Evolutionary conservation across 805 yeast genomes (phyloP).

Genomic region (Starmerella stigmatis): DNA sequence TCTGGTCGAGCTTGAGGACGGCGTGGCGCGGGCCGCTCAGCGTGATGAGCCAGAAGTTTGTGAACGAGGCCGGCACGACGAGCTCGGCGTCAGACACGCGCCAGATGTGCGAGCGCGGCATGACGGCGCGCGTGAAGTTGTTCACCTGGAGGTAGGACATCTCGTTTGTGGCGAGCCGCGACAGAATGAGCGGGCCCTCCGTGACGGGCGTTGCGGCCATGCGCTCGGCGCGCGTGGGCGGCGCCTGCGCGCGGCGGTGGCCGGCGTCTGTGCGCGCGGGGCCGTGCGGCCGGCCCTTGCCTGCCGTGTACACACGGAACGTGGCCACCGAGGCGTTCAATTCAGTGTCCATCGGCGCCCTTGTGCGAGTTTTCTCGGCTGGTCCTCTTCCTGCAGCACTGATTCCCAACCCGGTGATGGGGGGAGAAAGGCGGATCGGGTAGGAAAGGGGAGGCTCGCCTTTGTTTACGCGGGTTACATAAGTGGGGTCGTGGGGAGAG

Average conservation of each 20-base stretch:
- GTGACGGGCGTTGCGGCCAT: constrained; percentile 22
- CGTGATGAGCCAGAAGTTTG: constrained; percentile 23
- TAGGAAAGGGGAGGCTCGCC: not conserved
- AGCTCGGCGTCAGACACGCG: constrained; percentile 19
- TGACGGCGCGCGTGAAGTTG: constrained; percentile 23
- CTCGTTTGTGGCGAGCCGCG: constrained; percentile 23
- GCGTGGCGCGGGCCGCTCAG: constrained; percentile 13
- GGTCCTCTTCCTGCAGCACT: too few species aligned
- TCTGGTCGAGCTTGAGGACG: constrained; percentile 17
- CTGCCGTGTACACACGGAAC: constrained; percentile 16
- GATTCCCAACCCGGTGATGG: too few species aligned
- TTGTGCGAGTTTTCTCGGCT: too few species aligned
- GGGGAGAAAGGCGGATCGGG: too few species aligned
- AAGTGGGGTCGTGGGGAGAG: too few species aligned
- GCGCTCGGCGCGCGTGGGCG: constrained; percentile 15
- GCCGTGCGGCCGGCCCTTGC: not conserved
- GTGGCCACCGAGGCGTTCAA: constrained; percentile 20
- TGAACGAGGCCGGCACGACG: constrained; percentile 22
- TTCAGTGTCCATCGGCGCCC: constrained; percentile 13
- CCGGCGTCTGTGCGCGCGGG: not conserved
- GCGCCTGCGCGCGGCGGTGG: not conserved
- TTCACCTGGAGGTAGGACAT: constrained; percentile 24
- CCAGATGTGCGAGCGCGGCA: constrained; percentile 25
- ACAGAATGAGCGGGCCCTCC: constrained; percentile 21
- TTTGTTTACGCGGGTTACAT: constrained; percentile 2